Evolutionary conservation across 2,329 filamentous ascomycete species (phyloP).

Genomic region (Xylariaceae sp.): DNA sequence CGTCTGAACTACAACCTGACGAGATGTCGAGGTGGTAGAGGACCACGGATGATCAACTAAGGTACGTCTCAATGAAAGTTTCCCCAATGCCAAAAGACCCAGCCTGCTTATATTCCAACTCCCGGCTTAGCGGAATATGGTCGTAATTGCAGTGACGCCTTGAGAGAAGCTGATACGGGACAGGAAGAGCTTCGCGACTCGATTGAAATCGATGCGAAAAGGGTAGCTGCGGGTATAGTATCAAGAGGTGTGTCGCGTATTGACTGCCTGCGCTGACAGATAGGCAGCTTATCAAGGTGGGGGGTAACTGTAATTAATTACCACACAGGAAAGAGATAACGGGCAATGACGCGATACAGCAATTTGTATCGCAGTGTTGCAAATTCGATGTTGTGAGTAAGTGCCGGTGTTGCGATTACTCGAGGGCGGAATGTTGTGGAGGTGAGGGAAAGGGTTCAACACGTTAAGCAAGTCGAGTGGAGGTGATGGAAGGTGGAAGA

Average conservation of each 20-base stretch:
- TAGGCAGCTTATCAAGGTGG: background rate
- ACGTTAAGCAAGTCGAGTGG: constrained; percentile 16
- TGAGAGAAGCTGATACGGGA: background rate
- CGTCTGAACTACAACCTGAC: constrained; percentile 40
- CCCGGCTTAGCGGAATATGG: constrained; percentile 9
- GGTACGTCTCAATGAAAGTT: constrained; percentile 26
- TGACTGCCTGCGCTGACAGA: background rate
- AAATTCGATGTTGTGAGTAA: background rate
- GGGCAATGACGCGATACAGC: background rate
- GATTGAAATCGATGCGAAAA: background rate
- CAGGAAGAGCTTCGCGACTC: background rate
- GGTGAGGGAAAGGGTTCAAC: constrained; percentile 23
- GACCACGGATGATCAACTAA: constrained; percentile 32
- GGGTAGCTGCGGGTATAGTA: background rate
- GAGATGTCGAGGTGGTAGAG: constrained; percentile 30
- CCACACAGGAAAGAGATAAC: background rate
- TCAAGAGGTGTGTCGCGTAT: constrained; percentile 18
- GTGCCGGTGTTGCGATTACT: constrained; percentile 7
- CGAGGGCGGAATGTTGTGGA: constrained; percentile 11
- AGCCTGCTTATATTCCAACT: constrained; percentile 21
- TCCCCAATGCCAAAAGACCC: constrained; percentile 26
- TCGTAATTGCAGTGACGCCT: background rate
- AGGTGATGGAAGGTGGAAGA: constrained; percentile 22
- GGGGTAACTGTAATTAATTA: background rate
- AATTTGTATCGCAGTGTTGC: background rate